Base-by-base conservation (phyloP, 2,329 filamentous ascomycete species). In the Diaporthe aspalathi region DNA sequence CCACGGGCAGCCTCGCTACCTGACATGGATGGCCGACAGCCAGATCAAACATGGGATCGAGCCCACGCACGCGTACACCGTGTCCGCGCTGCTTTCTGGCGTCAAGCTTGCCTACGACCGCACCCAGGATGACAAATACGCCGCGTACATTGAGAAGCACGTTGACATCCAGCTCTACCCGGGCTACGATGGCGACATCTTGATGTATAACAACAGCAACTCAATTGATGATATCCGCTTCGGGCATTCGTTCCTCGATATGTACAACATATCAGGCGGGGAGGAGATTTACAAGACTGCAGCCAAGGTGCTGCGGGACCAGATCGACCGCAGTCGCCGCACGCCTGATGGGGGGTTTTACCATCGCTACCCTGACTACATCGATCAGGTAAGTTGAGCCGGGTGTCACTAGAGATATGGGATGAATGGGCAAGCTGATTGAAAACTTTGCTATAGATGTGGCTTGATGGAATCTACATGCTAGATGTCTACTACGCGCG, bases 401-500 rank as follows among this genome's bases (percentile, higher is more conserved):
- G n/a, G 27, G 7, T 2, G 20, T 8, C 5, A 4, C 76, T 77
- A 24, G 78, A 75, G 65, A 4, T 62, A 17, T 74, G 76, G 50
- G 73, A 75, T 45, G 77, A 76, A 1, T 66, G 78, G 6, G 79
- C 76, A 78, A 78, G 78, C 53, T 80, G 56, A 70, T 63, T 70
- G 0, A 86, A 86, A 70, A n/a, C n/a, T n/a, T 83, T 82, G 82
- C 1, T 3, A 83, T 81, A 84, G 73, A 84, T 84, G 82, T 84
- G 83, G 83, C 77, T 85, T 1, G 81, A 83, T 73, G 83, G 83
- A 2, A 79, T 82, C 57, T 82, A 80, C 75, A 82, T 82, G 80
- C 80, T 79, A n/a, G 77, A 80, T 47, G 78, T 74, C 5, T 79
- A 78, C 47, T 79, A 78, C 43, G 74, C 76, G 6, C 73, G 77